phyloP scores from a whole-genome alignment of 1,284 basidiomycete species.

The Ceratobasidium papillatum region DNA sequence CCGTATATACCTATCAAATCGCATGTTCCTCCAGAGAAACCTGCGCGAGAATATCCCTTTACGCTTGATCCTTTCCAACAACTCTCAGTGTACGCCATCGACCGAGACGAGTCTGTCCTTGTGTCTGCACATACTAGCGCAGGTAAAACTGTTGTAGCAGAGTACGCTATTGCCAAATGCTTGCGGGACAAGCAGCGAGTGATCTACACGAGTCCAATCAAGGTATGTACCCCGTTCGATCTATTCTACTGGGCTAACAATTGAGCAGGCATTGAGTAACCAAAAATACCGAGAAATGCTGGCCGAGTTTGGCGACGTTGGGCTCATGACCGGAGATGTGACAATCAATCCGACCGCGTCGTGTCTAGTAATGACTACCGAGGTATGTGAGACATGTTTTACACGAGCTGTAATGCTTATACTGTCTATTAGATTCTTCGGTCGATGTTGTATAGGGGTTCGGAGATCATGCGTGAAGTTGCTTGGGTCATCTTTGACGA shows the following conservation, averaged over 20 bases:
- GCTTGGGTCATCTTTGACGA: constrained; percentile 99
- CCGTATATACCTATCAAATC: constrained; percentile 90
- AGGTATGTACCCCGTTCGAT: constrained; percentile 66
- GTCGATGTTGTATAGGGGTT: constrained; percentile 98
- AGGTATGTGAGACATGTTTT: constrained; percentile 64
- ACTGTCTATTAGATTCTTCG: constrained; percentile 79
- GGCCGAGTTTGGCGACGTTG: constrained; percentile 96
- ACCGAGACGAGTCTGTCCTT: constrained; percentile 95
- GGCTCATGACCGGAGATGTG: constrained; percentile 99
- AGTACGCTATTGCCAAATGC: constrained; percentile 98
- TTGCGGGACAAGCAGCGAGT: constrained; percentile 92
- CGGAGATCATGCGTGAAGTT: constrained; percentile 99
- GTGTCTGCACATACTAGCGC: constrained; percentile 99
- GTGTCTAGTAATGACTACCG: constrained; percentile 99
- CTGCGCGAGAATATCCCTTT: constrained; percentile 94
- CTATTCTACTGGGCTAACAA: constrained; percentile 9
- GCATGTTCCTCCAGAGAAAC: constrained; percentile 91
- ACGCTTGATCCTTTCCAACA: constrained; percentile 97
- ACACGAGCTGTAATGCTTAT: neutral
- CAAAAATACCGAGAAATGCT: constrained; percentile 99
- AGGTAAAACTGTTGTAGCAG: constrained; percentile 98
- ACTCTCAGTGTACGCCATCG: constrained; percentile 93
- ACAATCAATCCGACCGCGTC: constrained; percentile 98
- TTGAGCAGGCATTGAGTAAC: constrained; percentile 86
- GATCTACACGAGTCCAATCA: constrained; percentile 99